Percentiles rank a stretch among this genome's conserved stretches.
These are phyloP conservation scores for Vigna mungo DNA, from an alignment of 306 rosid genomes.

Conservation along the genomic window DNA sequence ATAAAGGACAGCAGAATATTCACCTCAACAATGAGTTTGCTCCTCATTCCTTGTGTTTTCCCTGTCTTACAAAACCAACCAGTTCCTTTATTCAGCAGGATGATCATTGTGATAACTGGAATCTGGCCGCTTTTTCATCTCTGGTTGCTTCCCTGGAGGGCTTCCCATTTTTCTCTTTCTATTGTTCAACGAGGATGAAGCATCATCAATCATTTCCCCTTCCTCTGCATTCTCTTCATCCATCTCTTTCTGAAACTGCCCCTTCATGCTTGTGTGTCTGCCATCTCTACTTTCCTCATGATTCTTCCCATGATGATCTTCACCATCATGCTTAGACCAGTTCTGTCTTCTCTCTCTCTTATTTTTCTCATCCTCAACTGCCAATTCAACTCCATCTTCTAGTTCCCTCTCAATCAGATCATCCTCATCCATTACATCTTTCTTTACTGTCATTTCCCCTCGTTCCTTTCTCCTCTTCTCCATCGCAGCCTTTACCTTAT, in stretches of 20 bases:
- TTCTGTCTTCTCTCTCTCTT: slow-evolving; percentile 69
- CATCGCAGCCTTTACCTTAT: slow-evolving; percentile 86
- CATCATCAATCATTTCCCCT: slow-evolving; percentile 73
- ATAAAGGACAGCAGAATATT: slow-evolving; percentile 40
- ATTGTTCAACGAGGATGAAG: slow-evolving; percentile 59
- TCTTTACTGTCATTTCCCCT: slow-evolving; percentile 66
- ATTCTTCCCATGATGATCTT: slow-evolving; percentile 47
- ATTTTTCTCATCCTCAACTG: slow-evolving; percentile 74
- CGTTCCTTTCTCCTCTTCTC: slow-evolving; percentile 82
- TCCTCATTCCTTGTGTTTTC: slow-evolving; percentile 56
- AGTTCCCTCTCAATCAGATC: slow-evolving; percentile 93
- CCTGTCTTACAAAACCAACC: slow-evolving; percentile 54
- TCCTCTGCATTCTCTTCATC: slow-evolving; percentile 69
- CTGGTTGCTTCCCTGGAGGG: slow-evolving; percentile 53
- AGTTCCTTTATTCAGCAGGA: slow-evolving; percentile 48
- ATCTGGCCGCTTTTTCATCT: slow-evolving; percentile 59
- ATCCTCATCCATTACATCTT: slow-evolving; percentile 83
- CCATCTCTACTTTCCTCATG: slow-evolving; percentile 55
- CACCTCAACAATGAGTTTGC: slow-evolving; percentile 49
- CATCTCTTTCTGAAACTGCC: slow-evolving; percentile 48
- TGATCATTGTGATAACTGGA: slow-evolving; percentile 38
- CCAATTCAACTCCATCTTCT: slow-evolving; percentile 92
- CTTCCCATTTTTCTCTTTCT: slow-evolving; percentile 79
- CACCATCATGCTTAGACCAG: slow-evolving; percentile 65
- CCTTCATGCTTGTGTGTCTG: slow-evolving; percentile 42